These are phyloP conservation scores for Phytophthora palmivora DNA, from an alignment of 352 stramenopile species.

Conservation along the genomic window DNA sequence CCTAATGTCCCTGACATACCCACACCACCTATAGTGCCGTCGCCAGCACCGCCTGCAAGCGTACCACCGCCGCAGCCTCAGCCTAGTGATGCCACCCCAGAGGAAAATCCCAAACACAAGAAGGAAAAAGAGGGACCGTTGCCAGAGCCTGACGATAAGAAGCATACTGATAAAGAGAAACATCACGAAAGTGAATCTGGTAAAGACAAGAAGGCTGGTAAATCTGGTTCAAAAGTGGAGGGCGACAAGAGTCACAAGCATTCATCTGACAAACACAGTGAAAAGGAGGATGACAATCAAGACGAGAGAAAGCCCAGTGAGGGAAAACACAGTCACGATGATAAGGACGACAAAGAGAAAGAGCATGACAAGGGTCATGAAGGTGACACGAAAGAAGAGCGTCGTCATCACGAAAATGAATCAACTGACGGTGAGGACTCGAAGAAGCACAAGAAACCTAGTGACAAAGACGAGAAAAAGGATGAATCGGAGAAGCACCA, in stretches of 20 bases:
- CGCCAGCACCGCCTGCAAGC: background rate
- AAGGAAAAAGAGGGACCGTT: conserved; percentile 13
- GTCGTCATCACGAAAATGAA: conserved; percentile 4
- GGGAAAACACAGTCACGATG: background rate
- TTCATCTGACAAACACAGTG: conserved; percentile 13
- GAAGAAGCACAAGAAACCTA: conserved; percentile 16
- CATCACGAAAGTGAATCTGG: conserved; percentile 9
- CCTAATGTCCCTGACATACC: conserved; percentile 14
- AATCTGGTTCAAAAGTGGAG: conserved; percentile 10
- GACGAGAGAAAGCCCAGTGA: conserved; percentile 14
- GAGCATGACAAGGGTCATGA: conserved; percentile 9
- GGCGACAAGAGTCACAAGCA: conserved; percentile 18
- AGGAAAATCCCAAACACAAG: conserved; percentile 17
- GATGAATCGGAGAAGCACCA: background rate
- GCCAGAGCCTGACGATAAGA: conserved; percentile 9
- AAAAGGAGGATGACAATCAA: conserved; percentile 14
- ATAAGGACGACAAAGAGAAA: conserved; percentile 17
- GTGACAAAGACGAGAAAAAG: background rate
- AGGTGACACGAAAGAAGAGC: conserved; percentile 15
- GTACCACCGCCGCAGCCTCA: background rate
- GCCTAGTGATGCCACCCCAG: conserved; percentile 7
- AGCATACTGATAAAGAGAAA: conserved; percentile 9
- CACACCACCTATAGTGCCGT: conserved; percentile 2
- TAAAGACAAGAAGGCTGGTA: conserved; percentile 21
- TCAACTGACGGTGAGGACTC: conserved; percentile 6